A percentile compares a stretch with the other conserved stretches of the same genome.
These are phyloP conservation scores for Cryptococcus wingfieldii DNA, from an alignment of 1,284 basidiomycete genomes.

Conservation along the genomic window DNA sequence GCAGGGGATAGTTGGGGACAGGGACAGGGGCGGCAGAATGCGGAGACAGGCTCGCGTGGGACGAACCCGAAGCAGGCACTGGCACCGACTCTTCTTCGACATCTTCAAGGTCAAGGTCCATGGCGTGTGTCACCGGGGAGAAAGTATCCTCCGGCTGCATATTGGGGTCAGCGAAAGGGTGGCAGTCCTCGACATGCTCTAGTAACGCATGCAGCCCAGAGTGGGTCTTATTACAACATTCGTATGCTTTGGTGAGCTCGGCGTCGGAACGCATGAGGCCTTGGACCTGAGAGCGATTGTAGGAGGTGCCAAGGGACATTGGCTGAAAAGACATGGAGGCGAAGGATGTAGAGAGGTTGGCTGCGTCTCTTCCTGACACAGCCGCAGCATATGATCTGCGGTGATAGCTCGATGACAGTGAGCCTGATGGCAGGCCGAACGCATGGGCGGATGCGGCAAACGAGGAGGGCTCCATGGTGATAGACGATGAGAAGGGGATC, in stretches of 20 bases:
- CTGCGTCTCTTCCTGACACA: conserved; percentile 18
- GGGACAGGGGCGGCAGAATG: conserved; percentile 19
- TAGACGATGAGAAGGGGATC: conserved; percentile 37
- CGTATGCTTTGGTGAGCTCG: conserved; percentile 40
- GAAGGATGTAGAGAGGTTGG: conserved; percentile 37
- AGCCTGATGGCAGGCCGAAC: conserved; percentile 26
- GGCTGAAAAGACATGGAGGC: conserved; percentile 40
- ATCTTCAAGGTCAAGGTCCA: conserved; percentile 45
- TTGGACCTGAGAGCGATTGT: conserved; percentile 38
- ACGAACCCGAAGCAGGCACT: conserved; percentile 4
- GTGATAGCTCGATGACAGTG: conserved; percentile 33
- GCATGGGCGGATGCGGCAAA: conserved; percentile 31
- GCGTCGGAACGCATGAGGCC: conserved; percentile 39
- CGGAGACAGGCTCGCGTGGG: conserved; percentile 33
- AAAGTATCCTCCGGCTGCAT: conserved; percentile 22
- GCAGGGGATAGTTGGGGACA: conserved; percentile 37
- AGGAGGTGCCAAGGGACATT: conserved; percentile 33
- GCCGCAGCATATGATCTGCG: conserved; percentile 44
- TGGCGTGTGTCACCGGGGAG: conserved; percentile 39
- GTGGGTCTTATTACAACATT: conserved; percentile 39
- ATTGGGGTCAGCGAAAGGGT: conserved; percentile 36
- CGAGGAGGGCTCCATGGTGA: conserved; percentile 42
- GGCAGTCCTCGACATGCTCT: conserved; percentile 46
- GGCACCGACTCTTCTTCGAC: conserved; percentile 13
- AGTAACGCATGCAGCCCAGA: conserved; percentile 40